These are phyloP conservation scores for Thermothelomyces thermophilus DNA, from an alignment of 2,329 filamentous ascomycete species.

Conservation along the genomic window DNA sequence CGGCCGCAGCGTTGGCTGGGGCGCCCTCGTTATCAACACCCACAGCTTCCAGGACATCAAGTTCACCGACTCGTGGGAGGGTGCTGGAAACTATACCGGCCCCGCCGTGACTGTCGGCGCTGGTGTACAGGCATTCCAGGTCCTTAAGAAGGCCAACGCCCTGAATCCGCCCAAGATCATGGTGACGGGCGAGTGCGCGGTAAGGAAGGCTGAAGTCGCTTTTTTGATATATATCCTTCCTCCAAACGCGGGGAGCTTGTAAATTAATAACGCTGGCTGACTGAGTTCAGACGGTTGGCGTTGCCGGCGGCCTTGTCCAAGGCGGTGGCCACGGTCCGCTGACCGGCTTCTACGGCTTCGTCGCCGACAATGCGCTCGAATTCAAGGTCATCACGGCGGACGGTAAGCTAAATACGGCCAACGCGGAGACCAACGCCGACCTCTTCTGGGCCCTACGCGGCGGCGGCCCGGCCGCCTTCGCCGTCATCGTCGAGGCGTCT, in stretches of 20 bases:
- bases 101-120: conserved; percentile 46
- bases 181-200: conserved; percentile 48
- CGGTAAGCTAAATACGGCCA: conserved; percentile 38
- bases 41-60: conserved; percentile 45
- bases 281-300: conserved; percentile 43
- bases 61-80: conserved; percentile 32
- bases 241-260: neutral
- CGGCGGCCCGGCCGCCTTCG: conserved; percentile 47
- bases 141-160: conserved; percentile 36
- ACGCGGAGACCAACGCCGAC: conserved; percentile 38
- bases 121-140: conserved; percentile 43
- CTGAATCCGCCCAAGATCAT: conserved; percentile 36
- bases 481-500: conserved; percentile 41
- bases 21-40: conserved; percentile 51
- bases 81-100: conserved; percentile 37
- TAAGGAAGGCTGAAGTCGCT: conserved; percentile 17
- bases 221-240: neutral
- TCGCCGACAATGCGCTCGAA: conserved; percentile 44
- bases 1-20: conserved; percentile 57
- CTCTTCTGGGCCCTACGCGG: conserved; percentile 52
- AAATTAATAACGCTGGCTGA: neutral
- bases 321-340: conserved; percentile 51
- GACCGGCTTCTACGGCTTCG: conserved; percentile 37
- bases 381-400: conserved; percentile 43
- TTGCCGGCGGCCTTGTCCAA: conserved; percentile 55